Evolutionary conservation across 2,329 filamentous ascomycete species (phyloP).

Genomic region (Gnomoniopsis sp.): DNA sequence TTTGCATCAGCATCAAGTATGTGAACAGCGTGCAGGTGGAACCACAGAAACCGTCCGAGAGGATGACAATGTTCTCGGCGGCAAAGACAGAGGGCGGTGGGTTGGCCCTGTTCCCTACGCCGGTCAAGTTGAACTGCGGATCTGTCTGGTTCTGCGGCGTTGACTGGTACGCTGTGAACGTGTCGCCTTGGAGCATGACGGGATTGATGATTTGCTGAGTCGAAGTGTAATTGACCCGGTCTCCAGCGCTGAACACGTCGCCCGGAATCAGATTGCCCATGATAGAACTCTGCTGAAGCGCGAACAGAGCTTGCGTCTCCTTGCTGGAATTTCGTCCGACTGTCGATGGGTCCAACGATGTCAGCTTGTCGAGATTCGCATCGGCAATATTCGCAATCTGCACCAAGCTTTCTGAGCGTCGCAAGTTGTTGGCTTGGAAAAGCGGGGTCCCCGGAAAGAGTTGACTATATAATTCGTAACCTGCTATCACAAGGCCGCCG

Average conservation of each 20-base stretch:
- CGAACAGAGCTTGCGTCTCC: conserved; percentile 38
- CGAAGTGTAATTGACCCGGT: conserved; percentile 22
- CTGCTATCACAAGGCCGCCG: conserved; percentile 50
- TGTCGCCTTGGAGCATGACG: conserved; percentile 39
- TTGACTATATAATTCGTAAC: conserved; percentile 45
- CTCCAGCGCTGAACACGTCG: conserved; percentile 39
- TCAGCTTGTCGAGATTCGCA: conserved; percentile 23
- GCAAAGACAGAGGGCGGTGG: conserved; percentile 44
- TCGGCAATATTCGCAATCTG: conserved; percentile 37
- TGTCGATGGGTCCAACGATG: conserved; percentile 26
- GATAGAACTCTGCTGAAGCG: conserved; percentile 40
- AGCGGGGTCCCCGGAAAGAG: conserved; percentile 49
- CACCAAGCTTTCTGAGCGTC: conserved; percentile 44
- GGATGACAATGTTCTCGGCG: conserved; percentile 49
- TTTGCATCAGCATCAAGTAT: conserved; percentile 49
- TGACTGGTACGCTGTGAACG: conserved; percentile 45
- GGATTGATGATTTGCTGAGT: conserved; percentile 31
- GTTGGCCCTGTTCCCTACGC: conserved; percentile 36
- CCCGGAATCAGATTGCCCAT: conserved; percentile 42
- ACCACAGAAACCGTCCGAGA: conserved; percentile 52
- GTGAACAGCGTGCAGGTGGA: conserved; percentile 54
- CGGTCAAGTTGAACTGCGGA: conserved; percentile 37
- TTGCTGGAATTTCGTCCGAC: conserved; percentile 22
- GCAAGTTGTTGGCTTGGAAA: conserved; percentile 48
- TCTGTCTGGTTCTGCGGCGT: conserved; percentile 34